These are phyloP conservation scores for Russula virescens DNA, from an alignment of 768 basidiomycete species.

Conservation along the genomic window DNA sequence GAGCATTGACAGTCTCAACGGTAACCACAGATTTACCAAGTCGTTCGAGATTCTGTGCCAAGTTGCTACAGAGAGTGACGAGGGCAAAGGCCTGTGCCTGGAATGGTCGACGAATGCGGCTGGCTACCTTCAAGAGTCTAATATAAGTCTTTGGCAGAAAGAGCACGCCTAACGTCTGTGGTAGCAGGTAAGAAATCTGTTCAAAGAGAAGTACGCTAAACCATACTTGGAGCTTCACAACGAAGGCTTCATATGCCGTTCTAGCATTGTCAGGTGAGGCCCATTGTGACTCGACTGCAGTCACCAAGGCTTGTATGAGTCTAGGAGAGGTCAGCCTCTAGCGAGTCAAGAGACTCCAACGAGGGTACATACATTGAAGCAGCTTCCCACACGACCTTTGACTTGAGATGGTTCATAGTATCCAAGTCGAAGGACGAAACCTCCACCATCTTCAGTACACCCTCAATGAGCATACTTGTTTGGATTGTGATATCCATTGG, in stretches of 20 bases:
- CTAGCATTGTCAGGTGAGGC: background rate
- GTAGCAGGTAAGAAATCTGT: background rate
- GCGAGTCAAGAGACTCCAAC: background rate
- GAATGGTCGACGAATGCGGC: conserved; percentile 17
- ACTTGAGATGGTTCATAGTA: conserved; percentile 11
- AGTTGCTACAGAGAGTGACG: conserved; percentile 13
- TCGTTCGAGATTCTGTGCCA: conserved; percentile 4
- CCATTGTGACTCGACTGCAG: background rate
- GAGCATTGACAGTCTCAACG: background rate
- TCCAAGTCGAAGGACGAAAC: background rate
- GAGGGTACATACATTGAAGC: background rate
- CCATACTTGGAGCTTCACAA: conserved; percentile 3
- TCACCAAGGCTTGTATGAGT: background rate
- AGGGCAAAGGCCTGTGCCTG: conserved; percentile 19
- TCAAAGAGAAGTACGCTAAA: background rate
- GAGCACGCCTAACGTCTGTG: background rate
- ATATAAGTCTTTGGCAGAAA: background rate
- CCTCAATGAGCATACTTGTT: conserved; percentile 17
- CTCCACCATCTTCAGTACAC: conserved; percentile 11
- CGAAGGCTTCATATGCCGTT: conserved; percentile 2
- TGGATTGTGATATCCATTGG: conserved; percentile 7
- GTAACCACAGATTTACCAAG: background rate
- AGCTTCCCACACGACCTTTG: conserved; percentile 11
- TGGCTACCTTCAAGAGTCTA: conserved; percentile 14
- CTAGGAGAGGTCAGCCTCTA: background rate